Base-by-base conservation (phyloP, 768 basidiomycete genomes). In the Trametes cubensis region DNA sequence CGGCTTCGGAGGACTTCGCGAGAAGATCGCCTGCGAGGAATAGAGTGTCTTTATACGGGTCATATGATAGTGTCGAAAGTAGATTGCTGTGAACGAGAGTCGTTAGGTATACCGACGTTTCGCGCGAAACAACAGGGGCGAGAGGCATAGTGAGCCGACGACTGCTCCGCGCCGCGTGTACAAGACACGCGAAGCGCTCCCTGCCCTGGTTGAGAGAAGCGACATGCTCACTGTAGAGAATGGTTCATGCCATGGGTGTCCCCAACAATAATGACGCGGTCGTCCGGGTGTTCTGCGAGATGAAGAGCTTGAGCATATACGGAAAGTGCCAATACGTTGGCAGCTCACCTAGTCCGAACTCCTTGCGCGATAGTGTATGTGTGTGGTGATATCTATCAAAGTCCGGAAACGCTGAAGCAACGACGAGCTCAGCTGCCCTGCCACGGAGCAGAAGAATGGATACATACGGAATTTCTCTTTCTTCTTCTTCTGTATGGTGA, bases 221-320 rank as follows among this genome's bases (percentile, higher is more conserved):
- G 58, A 14, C 42, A 38, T 14, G 75, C 88, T 59, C 56, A 93
- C 91, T 83, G 77, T 4, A 97, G 74, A 0, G 87, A 82, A 6
- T 79, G 71, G 55, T 82, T 80, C 84, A 89, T 92, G 48, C 92
- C 93, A 78, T 98, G 95, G 7, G 97, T 80, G 68, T 98, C 95
- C 8, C 95, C 95, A 14, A 97, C 77, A 62, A 94, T 75, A 45
- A 98, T 84, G 26, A 89, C 77, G 17, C 93, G 85, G 64, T 73
- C 78, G 26, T 75, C 68, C 3, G 80, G 72, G 15, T 83, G 77
- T 60, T 81, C 90, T 90, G 51, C 30, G n/a, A 20, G 44, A 23
- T 28, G 56, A 50, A 21, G 34, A 53, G 41, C 25, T 10, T 38
- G 26, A 10, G 41, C 8, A 5, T 44, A 21, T 28, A 23, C 48